Conservation (phyloP, 371 early-diverging fungal genomes). For the Mucor mucedo region DNA sequence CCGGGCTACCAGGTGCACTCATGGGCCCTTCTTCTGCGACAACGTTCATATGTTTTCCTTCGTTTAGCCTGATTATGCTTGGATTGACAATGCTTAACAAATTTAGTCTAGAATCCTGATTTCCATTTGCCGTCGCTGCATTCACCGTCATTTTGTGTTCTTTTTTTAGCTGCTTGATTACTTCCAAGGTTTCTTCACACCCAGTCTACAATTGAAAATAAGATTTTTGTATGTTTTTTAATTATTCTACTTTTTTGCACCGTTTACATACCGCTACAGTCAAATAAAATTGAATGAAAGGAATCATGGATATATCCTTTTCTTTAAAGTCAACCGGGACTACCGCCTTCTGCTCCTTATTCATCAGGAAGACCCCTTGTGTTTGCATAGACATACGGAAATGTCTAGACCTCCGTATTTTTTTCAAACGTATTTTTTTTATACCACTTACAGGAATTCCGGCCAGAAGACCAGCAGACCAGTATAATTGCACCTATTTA, state of each 20-base stretch:
- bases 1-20: neutral
- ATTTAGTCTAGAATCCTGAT: conserved; percentile 14
- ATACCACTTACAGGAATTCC: too few relatives aligned
- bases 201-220: conserved; percentile 17
- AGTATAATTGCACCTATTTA: too few relatives aligned
- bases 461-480: too few relatives aligned
- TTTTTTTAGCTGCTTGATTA: conserved; percentile 18
- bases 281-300: conserved; percentile 17
- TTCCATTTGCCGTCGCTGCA: conserved; percentile 8
- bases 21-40: conserved; percentile 1
- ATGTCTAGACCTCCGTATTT: too few relatives aligned
- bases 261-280: conserved; percentile 20
- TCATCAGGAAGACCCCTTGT: conserved; percentile 19
- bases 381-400: conserved; percentile 2
- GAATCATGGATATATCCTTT: conserved; percentile 13
- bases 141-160: conserved; percentile 11
- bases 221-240: conserved; percentile 16
- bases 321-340: conserved; percentile 21
- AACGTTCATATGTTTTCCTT: conserved; percentile 1
- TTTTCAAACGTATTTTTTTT: too few relatives aligned
- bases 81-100: conserved; percentile 19
- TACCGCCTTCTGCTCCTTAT: conserved; percentile 18
- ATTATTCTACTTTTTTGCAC: conserved; percentile 20
- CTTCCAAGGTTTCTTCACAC: conserved; percentile 20
- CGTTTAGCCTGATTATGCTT: conserved; percentile 11